Evolutionary conservation across 371 early-diverging fungal genomes (phyloP), one percentile per base, ranked within the genome.

Genomic region (Mucor racemosus): DNA sequence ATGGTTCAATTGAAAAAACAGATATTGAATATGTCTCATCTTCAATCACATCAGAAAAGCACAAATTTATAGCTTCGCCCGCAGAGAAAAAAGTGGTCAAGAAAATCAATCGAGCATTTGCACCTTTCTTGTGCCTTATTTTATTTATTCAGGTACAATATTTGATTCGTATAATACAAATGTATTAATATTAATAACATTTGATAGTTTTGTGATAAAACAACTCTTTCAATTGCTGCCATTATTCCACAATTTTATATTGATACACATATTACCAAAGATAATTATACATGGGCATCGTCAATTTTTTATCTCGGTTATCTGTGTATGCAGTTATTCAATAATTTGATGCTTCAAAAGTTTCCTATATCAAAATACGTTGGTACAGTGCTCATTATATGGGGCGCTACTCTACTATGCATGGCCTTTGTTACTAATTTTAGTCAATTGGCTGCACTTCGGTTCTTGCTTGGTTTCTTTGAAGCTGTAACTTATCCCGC

Each of bases 391-490:
- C 58, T 72, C 11, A 7, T 72, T 17, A 44, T 57, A 6, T 72
- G 72, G 72, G 77, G 77, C 0, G 60, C 56, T 1, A 40, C 53
- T 10, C 53, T 80, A 2, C 66, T 61, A 3, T 68, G 63, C n/a
- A 75, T 67, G 26, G 46, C 77, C 0, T 46, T 55, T 1, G 54
- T 67, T 4, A 71, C 61, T 5, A 68, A 68, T 40, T 80, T 80
- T 66, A 2, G 58, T 26, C 62, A 72, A 26, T 57, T 80, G 39
- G 74, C 74, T 17, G 74, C 64, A 6, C 64, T 73, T 9, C 69
- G 76, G 0, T 68, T 77, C 31, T 42, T 80, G 7, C 67, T 80
- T 1, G 80, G 80, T 0, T 73, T 80, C n/a, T 77, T 74, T 44
- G 74, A 79, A 40, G 75, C 75, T 10, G 62, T 67, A 7, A 75